Evolutionary conservation across 1,284 basidiomycete genomes (phyloP), one percentile per base, ranked within the genome.

Genomic region (Filobasidium uniguttulatum): DNA sequence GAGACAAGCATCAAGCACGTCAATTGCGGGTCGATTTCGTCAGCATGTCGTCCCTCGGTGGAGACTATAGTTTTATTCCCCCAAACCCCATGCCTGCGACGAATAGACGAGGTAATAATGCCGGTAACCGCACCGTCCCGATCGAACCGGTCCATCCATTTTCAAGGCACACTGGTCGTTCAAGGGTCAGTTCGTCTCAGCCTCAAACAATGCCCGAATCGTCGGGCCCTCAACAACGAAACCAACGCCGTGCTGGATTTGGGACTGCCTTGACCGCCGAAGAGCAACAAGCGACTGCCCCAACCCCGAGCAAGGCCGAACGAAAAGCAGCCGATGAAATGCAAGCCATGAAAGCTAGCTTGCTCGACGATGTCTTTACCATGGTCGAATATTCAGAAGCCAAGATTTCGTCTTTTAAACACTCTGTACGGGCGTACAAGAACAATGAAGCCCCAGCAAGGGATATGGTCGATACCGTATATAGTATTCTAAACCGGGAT

Each of bases 381-480:
- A 67, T 87, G 6, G 79, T 86, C 3, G 69, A 76, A 6, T 84
- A 86, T 55, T 81, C 86, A 0, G 72, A 75, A 9, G 78, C 73
- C 22, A 89, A 86, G 5, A 70, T 85, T 3, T 74, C 82, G 1
- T 83, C 83, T 0, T 82, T 91, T 59, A 81, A 82, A 56, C 77
- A 83, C 15, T 82, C 89, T 19, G 78, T 90, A 26, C 79, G 86
- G 12, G 78, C 83, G 25, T 97, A 83, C 69, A 77, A 80, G 36
- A 71, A 76, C 5, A 80, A 80, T 47, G 91, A 98, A 64, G 81
- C 80, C 14, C 79, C 76, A 20, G 84, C 87, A 0, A 73, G 80
- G 10, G 90, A 94, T 66, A 73, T 96, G 59, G 80, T 96, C 43
- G 82, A 82, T 36, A 93, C 86, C 0, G 74, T 93, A 10, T 90